A percentile compares a stretch with the other conserved stretches of the same genome.
Conservation (phyloP, 306 rosid species). For the Cucurbita argyrosperma region DNA sequence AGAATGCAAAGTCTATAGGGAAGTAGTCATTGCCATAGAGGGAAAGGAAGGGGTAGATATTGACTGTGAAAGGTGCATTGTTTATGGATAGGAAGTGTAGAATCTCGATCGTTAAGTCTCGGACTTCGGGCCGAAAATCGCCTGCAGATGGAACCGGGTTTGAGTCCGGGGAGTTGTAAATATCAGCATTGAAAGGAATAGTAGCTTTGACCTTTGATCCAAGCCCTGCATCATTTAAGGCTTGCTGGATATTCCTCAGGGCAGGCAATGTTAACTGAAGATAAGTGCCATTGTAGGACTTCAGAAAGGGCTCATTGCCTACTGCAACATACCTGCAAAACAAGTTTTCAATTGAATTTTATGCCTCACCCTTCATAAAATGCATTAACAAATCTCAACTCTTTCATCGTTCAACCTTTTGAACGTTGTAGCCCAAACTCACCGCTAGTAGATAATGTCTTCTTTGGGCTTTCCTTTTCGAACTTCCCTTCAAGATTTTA, state of each 20-base stretch:
- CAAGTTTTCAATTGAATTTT: conserved; percentile 5
- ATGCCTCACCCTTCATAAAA: not conserved
- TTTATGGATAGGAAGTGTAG: conserved; percentile 38
- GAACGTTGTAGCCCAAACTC: not conserved
- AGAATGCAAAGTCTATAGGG: conserved; percentile 79
- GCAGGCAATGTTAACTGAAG: conserved; percentile 54
- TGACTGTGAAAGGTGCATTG: conserved; percentile 70
- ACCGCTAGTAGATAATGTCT: not conserved
- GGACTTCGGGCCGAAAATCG: conserved; percentile 59
- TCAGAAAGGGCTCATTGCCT: conserved; percentile 87
- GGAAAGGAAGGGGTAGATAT: conserved; percentile 77
- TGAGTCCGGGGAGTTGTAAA: conserved; percentile 65
- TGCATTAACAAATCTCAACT: not conserved
- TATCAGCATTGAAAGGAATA: conserved; percentile 91
- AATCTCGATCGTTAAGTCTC: conserved; percentile 43
- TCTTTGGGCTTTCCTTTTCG: not conserved
- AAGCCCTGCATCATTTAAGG: conserved; percentile 46
- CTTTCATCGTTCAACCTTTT: too few relatives aligned
- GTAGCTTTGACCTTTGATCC: conserved; percentile 64
- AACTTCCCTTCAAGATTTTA: not conserved
- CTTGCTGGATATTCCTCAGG: conserved; percentile 58
- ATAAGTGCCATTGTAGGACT: conserved; percentile 63
- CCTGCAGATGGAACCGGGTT: conserved; percentile 85
- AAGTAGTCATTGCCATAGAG: conserved; percentile 58
- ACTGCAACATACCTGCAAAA: conserved; percentile 79